Evolutionary conservation across 106 monocot genomes (phyloP).

Genomic region (Dioscorea alata): DNA sequence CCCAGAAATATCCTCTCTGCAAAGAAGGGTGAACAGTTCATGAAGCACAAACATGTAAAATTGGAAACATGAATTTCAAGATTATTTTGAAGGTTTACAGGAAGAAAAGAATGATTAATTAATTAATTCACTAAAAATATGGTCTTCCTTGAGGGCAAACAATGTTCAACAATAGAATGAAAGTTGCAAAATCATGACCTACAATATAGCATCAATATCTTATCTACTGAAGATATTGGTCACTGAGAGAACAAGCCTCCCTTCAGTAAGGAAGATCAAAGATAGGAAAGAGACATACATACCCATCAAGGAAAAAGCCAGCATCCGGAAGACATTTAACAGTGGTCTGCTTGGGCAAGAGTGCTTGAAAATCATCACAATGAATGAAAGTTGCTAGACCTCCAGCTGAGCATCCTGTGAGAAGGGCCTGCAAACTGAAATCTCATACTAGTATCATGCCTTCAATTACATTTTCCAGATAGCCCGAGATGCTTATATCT

Average conservation of each 20-base stretch:
- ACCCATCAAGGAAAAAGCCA: slow-evolving; percentile 88
- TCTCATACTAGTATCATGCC: slow-evolving; percentile 10
- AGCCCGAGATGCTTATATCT: no score
- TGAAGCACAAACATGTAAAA: no score
- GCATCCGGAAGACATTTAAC: slow-evolving; percentile 95
- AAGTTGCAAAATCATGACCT: no score
- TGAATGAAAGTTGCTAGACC: slow-evolving; percentile 88
- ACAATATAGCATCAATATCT: no score
- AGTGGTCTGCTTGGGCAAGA: slow-evolving; percentile 35
- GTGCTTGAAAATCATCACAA: slow-evolving; percentile 68
- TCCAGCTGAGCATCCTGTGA: slow-evolving; percentile 97
- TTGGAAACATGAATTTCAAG: no score
- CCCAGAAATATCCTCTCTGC: slow-evolving; percentile 78
- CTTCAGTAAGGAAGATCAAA: neutral
- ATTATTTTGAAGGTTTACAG: no score
- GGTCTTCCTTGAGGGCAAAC: no score
- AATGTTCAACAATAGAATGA: no score
- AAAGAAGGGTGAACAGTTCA: neutral
- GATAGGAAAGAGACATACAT: slow-evolving; percentile 6
- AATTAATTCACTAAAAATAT: no score
- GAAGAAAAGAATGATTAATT: no score
- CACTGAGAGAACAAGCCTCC: no score
- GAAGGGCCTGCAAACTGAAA: slow-evolving; percentile 65
- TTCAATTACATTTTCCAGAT: neutral
- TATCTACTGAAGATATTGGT: no score